Conservation (phyloP, 805 yeast species). For the Wickerhamiella azymoides region DNA sequence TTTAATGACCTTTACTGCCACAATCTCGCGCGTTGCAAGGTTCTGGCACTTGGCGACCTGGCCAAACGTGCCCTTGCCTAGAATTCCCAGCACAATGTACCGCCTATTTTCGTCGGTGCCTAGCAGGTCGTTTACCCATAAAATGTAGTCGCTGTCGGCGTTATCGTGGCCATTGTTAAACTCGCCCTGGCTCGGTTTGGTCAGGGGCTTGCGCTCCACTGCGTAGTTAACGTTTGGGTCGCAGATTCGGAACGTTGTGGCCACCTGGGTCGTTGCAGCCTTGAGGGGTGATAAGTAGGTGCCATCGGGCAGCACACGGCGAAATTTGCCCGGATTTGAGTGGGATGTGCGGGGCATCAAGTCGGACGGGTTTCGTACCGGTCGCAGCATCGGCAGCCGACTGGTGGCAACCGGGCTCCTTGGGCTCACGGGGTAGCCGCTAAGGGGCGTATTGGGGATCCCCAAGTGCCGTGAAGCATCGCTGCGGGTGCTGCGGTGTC, state of each 20-base stretch:
- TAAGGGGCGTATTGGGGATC: slow-evolving; percentile 4
- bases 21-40: slow-evolving; percentile 63
- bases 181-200: slow-evolving; percentile 80
- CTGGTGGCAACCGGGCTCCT: background rate
- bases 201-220: slow-evolving; percentile 75
- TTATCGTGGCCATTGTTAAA: slow-evolving; percentile 78
- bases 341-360: background rate
- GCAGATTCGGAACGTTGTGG: slow-evolving; percentile 73
- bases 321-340: slow-evolving; percentile 13
- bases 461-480: slow-evolving; percentile 2
- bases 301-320: slow-evolving; percentile 28
- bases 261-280: slow-evolving; percentile 63
- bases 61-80: slow-evolving; percentile 97
- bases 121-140: slow-evolving; percentile 85
- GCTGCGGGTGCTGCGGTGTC: slow-evolving; percentile 4
- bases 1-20: slow-evolving; percentile 90
- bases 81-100: slow-evolving; percentile 74
- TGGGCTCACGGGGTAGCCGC: slow-evolving; percentile 4
- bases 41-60: slow-evolving; percentile 93
- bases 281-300: slow-evolving; percentile 44
- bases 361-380: background rate
- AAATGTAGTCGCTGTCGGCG: slow-evolving; percentile 74
- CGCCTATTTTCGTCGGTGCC: slow-evolving; percentile 77
- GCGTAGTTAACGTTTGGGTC: slow-evolving; percentile 74
- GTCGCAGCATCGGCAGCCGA: slow-evolving; percentile 1